Evolutionary conservation across 148 eudicot genomes (phyloP).

Genomic region (Camellia japonica): DNA sequence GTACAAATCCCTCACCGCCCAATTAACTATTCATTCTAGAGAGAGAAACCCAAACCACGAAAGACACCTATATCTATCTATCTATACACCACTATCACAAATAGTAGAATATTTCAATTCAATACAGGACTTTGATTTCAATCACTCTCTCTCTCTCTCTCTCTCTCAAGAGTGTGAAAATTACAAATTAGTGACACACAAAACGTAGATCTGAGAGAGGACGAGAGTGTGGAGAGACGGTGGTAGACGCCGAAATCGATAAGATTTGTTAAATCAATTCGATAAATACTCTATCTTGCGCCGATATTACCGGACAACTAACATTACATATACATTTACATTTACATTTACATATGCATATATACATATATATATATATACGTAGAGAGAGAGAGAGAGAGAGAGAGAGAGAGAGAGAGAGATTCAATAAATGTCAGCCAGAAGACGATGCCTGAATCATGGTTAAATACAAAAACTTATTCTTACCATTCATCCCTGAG

Average conservation of each 20-base stretch:
- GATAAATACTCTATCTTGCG: not conserved
- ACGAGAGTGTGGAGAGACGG: too few species aligned
- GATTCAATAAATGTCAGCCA: not conserved
- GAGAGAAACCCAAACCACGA: not conserved
- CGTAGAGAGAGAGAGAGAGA: not conserved
- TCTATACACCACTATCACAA: not conserved
- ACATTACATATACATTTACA: not conserved
- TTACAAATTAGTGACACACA: not conserved
- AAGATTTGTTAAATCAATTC: not conserved
- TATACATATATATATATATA: not conserved
- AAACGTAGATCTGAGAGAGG: not conserved
- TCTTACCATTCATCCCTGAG: not conserved
- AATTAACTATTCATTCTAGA: not conserved
- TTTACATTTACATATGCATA: not conserved
- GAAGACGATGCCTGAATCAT: not conserved
- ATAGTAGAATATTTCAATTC: too few species aligned
- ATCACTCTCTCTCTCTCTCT: slow-evolving; percentile 3
- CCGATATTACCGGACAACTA: slow-evolving; percentile 6
- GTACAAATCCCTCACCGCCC: not conserved
- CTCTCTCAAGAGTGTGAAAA: too few species aligned
- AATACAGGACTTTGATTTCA: too few species aligned
- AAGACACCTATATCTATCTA: too few species aligned
- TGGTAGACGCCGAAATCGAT: too few species aligned
- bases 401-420: not conserved
- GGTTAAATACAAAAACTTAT: slow-evolving; percentile 5